Evolutionary conservation across 306 rosid species (phyloP).

Genomic region (Cucurbita ficifolia): DNA sequence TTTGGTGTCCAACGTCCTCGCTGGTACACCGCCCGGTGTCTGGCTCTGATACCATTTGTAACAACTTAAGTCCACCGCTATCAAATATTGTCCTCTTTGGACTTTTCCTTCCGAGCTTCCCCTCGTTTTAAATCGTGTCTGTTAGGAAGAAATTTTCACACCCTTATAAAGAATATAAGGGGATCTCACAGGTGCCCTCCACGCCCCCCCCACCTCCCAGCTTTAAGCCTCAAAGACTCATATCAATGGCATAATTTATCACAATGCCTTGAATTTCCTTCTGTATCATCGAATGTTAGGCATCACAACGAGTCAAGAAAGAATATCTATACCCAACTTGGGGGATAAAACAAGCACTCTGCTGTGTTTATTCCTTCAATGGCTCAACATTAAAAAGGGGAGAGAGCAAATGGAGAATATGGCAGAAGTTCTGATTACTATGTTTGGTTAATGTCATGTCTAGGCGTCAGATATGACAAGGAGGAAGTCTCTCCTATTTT

Average conservation of each 20-base stretch:
- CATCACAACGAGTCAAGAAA: neutral
- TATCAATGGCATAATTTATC: neutral
- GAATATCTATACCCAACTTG: neutral
- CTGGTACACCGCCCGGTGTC: too few species aligned
- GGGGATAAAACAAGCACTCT: neutral
- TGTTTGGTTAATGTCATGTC: neutral
- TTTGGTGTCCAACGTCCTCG: too few species aligned
- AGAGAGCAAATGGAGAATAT: neutral
- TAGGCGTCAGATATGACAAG: neutral
- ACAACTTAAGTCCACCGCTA: too few species aligned
- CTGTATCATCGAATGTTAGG: neutral
- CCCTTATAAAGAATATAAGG: too few species aligned
- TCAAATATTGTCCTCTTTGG: too few species aligned
- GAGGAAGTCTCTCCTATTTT: neutral
- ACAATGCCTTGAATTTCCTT: neutral
- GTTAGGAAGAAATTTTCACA: too few species aligned
- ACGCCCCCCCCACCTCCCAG: neutral
- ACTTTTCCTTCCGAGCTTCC: too few species aligned
- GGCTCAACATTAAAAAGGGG: neutral
- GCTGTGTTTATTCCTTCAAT: neutral
- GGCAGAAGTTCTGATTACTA: neutral
- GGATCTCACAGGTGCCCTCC: too few species aligned
- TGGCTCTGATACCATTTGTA: too few species aligned
- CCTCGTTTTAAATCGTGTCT: too few species aligned
- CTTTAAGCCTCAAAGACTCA: neutral